Evolutionary conservation across 768 basidiomycete species (phyloP).

Genomic region (Termitomyces sp.): DNA sequence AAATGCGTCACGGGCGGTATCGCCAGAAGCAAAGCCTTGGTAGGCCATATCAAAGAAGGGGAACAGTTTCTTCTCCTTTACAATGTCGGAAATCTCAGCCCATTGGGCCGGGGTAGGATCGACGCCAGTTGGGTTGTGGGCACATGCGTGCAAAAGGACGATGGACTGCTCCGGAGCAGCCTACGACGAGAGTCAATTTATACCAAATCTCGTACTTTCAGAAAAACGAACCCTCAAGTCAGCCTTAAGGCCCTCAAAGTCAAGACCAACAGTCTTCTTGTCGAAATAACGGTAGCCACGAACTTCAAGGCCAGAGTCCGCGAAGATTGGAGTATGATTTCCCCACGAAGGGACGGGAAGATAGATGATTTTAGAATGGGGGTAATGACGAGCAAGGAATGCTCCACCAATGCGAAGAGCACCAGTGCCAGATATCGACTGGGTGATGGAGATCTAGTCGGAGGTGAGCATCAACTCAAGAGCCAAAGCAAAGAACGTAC

Average conservation of each 20-base stretch:
- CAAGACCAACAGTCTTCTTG: slow-evolving; percentile 87
- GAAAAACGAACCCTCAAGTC: slow-evolving; percentile 67
- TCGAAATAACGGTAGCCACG: slow-evolving; percentile 93
- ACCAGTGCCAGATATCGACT: slow-evolving; percentile 97
- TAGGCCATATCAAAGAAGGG: slow-evolving; percentile 99
- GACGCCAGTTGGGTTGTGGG: slow-evolving; percentile 98
- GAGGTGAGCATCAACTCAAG: slow-evolving; percentile 14
- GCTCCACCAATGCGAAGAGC: slow-evolving; percentile 94
- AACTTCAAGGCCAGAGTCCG: slow-evolving; percentile 93
- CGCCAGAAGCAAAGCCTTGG: slow-evolving; percentile 97
- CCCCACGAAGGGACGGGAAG: slow-evolving; percentile 96
- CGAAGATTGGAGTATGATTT: slow-evolving; percentile 92
- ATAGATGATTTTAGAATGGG: slow-evolving; percentile 84
- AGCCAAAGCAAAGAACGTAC: slow-evolving; percentile 42
- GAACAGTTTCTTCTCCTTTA: slow-evolving; percentile 89
- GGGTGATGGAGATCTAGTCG: slow-evolving; percentile 75
- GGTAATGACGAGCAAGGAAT: slow-evolving; percentile 88
- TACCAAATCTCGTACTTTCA: not conserved
- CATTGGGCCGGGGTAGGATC: slow-evolving; percentile 95
- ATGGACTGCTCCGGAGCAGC: slow-evolving; percentile 77
- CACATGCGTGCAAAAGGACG: slow-evolving; percentile 94
- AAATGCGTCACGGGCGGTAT: slow-evolving; percentile 87
- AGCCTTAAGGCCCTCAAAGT: slow-evolving; percentile 86
- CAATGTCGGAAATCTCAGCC: slow-evolving; percentile 82
- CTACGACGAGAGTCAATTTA: slow-evolving; percentile 29